Conservation (phyloP, 2,329 filamentous ascomycete genomes). For the Pyrenophora graminea region DNA sequence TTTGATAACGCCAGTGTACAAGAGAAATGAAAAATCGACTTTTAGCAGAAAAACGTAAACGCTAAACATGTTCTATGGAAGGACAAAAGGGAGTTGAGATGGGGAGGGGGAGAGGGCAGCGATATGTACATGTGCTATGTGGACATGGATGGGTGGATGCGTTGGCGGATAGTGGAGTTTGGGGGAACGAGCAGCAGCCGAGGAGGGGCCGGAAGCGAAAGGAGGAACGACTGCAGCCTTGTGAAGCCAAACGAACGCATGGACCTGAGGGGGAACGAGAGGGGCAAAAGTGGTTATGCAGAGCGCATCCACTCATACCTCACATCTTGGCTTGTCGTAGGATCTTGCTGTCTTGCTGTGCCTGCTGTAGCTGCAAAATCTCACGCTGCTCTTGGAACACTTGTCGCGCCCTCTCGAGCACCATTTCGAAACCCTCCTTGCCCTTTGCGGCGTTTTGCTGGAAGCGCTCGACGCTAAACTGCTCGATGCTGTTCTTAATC, state of each 20-base stretch:
- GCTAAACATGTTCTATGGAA: background rate
- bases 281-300: background rate
- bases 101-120: background rate
- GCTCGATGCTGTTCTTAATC: conserved; percentile 94
- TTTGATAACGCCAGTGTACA: conserved; percentile 10
- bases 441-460: conserved; percentile 89
- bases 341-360: conserved; percentile 48
- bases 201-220: background rate
- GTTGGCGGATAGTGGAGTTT: too few species aligned
- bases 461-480: conserved; percentile 85
- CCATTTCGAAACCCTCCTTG: conserved; percentile 91
- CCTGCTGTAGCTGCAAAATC: conserved; percentile 54
- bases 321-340: conserved; percentile 40
- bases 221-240: too few species aligned
- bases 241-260: background rate
- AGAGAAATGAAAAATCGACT: background rate
- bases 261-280: background rate
- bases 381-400: conserved; percentile 90
- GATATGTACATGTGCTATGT: background rate
- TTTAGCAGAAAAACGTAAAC: background rate
- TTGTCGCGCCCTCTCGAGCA: conserved; percentile 88
- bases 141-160: background rate
- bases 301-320: background rate
- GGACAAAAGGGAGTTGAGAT: conserved; percentile 6
- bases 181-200: background rate